These are phyloP conservation scores for Quercus tomentella DNA, from an alignment of 331 rosid species.

Conservation along the genomic window DNA sequence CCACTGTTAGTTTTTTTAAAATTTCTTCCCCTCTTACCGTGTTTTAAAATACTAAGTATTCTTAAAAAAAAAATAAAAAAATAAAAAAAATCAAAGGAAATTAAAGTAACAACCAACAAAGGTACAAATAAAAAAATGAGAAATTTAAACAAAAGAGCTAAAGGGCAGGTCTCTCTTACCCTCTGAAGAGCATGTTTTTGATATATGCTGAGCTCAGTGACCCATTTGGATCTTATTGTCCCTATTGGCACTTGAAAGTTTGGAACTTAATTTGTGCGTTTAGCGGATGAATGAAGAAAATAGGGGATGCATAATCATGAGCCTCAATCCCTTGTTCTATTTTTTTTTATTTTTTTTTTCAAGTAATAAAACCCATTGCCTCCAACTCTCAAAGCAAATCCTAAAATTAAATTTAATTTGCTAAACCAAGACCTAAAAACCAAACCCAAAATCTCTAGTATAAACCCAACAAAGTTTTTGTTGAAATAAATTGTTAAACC, in stretches of 20 bases:
- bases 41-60: no score
- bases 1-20: no score
- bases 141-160: not conserved
- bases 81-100: not conserved
- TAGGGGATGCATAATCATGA: not conserved
- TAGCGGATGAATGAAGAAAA: not conserved
- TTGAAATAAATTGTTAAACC: no score
- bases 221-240: not conserved
- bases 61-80: no score
- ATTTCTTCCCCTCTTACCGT: accelerated
- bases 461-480: no score
- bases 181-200: not conserved
- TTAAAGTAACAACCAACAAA: not conserved
- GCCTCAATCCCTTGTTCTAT: no score
- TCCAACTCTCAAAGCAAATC: no score
- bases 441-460: no score
- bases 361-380: no score
- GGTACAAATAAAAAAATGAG: not conserved
- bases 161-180: not conserved
- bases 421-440: no score
- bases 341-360: no score
- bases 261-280: not conserved
- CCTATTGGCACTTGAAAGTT: not conserved
- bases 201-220: not conserved
- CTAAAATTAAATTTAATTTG: no score